Percentiles rank a stretch among this genome's conserved stretches.
Conservation (phyloP, 2,329 filamentous ascomycete species). For the Cercospora sesami region DNA sequence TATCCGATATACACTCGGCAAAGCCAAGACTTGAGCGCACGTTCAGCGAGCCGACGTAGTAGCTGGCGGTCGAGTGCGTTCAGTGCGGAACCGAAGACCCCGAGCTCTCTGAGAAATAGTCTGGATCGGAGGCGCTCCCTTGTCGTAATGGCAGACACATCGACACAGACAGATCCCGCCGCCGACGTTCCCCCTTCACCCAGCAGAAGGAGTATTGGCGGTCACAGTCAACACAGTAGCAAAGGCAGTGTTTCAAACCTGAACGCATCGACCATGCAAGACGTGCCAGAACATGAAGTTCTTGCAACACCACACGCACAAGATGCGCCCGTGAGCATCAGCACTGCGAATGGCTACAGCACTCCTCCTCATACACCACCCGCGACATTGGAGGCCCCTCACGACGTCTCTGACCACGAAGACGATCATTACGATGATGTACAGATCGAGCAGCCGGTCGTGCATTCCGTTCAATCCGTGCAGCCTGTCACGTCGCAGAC, state of each 20-base stretch:
- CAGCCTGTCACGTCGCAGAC: slow-evolving; percentile 44
- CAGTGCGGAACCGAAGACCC: slow-evolving; percentile 30
- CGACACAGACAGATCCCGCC: slow-evolving; percentile 36
- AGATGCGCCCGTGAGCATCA: slow-evolving; percentile 14
- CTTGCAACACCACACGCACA: slow-evolving; percentile 22
- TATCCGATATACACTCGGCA: slow-evolving; percentile 60
- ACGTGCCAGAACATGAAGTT: slow-evolving; percentile 35
- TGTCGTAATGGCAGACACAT: slow-evolving; percentile 32
- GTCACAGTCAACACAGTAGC: slow-evolving; percentile 30
- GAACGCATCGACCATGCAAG: slow-evolving; percentile 27
- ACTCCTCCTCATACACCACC: slow-evolving; percentile 39
- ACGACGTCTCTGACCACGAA: slow-evolving; percentile 35
- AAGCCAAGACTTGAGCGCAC: slow-evolving; percentile 53
- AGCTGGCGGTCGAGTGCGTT: slow-evolving; percentile 57
- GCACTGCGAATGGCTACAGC: slow-evolving; percentile 34
- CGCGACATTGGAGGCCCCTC: slow-evolving; percentile 4
- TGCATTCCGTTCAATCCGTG: slow-evolving; percentile 67
- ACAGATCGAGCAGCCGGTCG: slow-evolving; percentile 50
- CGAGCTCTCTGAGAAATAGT: slow-evolving; percentile 37
- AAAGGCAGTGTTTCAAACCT: slow-evolving; percentile 27
- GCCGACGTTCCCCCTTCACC: slow-evolving; percentile 23
- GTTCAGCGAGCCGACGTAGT: slow-evolving; percentile 55
- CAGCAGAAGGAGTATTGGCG: slow-evolving; percentile 23
- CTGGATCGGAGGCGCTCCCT: slow-evolving; percentile 28
- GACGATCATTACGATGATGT: slow-evolving; percentile 54